phyloP scores from a whole-genome alignment of 2,329 filamentous ascomycete species.

The Rachicladosporium sp. region DNA sequence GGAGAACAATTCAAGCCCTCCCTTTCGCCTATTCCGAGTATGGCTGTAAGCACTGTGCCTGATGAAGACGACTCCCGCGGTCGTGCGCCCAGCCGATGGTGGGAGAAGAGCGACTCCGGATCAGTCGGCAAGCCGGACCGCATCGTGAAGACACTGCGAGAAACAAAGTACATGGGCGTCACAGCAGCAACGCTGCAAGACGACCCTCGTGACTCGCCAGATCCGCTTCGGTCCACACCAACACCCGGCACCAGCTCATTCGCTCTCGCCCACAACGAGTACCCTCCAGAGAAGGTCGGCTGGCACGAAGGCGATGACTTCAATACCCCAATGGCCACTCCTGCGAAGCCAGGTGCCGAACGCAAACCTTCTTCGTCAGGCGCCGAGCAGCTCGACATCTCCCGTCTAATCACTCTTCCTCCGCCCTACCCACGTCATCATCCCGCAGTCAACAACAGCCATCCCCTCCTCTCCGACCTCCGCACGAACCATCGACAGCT shows the following conservation, averaged over 20 bases:
- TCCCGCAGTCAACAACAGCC: constrained; percentile 89
- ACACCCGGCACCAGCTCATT: constrained; percentile 28
- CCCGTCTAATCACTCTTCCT: constrained; percentile 79
- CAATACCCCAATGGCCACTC: constrained; percentile 23
- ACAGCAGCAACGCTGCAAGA: constrained; percentile 63
- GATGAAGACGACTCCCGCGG: constrained; percentile 77
- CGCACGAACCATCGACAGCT: constrained; percentile 65
- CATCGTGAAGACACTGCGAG: constrained; percentile 69
- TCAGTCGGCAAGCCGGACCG: constrained; percentile 22
- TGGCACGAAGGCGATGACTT: constrained; percentile 36
- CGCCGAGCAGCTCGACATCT: constrained; percentile 56
- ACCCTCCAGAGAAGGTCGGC: constrained; percentile 53
- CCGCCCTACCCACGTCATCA: constrained; percentile 91
- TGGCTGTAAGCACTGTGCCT: constrained; percentile 72
- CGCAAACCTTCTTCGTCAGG: constrained; percentile 13
- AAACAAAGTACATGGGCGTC: constrained; percentile 95
- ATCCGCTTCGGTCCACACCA: constrained; percentile 10
- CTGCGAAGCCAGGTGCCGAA: constrained; percentile 9
- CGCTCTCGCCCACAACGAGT: constrained; percentile 43
- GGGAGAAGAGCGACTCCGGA: constrained; percentile 54
- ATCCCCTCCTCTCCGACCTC: constrained; percentile 73
- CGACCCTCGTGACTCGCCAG: constrained; percentile 27
- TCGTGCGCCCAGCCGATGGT: constrained; percentile 83
- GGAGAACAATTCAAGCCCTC: constrained; percentile 60
- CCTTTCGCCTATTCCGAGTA: constrained; percentile 84